Base-by-base conservation (phyloP, 2,329 filamentous ascomycete species). In the Diaporthe sp. region DNA sequence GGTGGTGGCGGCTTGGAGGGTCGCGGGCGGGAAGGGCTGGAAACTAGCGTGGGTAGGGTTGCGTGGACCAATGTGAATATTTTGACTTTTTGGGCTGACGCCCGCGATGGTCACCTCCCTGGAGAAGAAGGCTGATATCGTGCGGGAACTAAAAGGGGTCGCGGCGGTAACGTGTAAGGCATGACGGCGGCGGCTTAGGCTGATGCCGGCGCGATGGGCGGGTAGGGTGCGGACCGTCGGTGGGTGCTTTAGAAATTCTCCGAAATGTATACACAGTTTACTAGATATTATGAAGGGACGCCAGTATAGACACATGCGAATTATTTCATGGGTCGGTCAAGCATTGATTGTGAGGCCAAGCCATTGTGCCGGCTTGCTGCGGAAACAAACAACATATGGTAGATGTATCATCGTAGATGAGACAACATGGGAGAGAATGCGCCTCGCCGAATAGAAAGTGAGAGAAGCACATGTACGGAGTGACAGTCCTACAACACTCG, bases 241-340 rank as follows among this genome's bases (percentile, higher is more conserved):
- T 31, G 53, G 53, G 13, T 65, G 39, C 60, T 65, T 62, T 39
- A 13, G 60, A 22, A 67, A 67, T 49, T 51, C 42, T 67, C 61
- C 61, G 44, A 37, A 22, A 5, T 3, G 7, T n/a, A 25, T 44
- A 39, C 22, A 25, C 4, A 61, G 15, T 49, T n/a, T 49, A 13
- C 42, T 46, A 28, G 28, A 28, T 28, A 4, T 10, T 28, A 1
- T 55, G 53, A 25, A 15, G 7, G 42, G 42, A 4, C 22, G 44
- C 42, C 42, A 12, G 25, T 42, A 49, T n/a, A 65, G 39, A n/a
- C 61, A 37, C 28, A 37, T 34, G 42, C 39, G n/a, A 12, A 67
- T 4, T 51, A 34, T 51, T 9, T 28, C 19, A 31, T 19, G 44
- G 42, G 61, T n/a, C 42, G 42, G 61, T 49, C 25, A 22, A 42